Conservation (phyloP, 352 stramenopile species). For the Phytophthora colocasiae region DNA sequence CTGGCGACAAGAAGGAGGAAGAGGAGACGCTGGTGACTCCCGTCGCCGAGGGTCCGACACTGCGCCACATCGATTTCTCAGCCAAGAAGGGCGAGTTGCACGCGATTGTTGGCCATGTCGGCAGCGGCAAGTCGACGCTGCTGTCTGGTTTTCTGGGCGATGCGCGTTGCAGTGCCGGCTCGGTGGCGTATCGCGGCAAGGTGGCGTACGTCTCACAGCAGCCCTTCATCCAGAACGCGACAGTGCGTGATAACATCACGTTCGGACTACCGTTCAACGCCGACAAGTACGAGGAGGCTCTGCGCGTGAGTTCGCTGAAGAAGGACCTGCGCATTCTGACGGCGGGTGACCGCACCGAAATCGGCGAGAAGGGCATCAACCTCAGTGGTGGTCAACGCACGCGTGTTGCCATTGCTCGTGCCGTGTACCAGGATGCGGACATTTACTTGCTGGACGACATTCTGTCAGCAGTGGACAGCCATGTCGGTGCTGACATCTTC, state of each 20-base stretch:
- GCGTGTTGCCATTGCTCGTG: constrained; percentile 93
- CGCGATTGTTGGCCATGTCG: constrained; percentile 57
- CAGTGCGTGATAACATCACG: constrained; percentile 96
- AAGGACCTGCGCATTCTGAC: constrained; percentile 61
- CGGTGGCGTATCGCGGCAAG: constrained; percentile 77
- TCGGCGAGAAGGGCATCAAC: constrained; percentile 98
- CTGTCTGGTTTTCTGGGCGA: constrained; percentile 56
- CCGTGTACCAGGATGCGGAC: constrained; percentile 94
- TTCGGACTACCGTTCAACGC: constrained; percentile 87
- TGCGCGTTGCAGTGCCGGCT: constrained; percentile 40
- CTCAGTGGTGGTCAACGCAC: constrained; percentile 96
- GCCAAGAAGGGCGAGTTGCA: constrained; percentile 70
- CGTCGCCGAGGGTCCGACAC: constrained; percentile 34
- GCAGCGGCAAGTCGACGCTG: constrained; percentile 69
- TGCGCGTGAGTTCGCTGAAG: constrained; percentile 57
- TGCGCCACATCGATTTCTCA: constrained; percentile 74
- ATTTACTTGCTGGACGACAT: constrained; percentile 98
- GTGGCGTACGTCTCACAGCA: constrained; percentile 95
- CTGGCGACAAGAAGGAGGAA: constrained; percentile 50
- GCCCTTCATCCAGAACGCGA: constrained; percentile 97
- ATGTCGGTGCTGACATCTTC: constrained; percentile 97
- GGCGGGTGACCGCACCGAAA: constrained; percentile 95
- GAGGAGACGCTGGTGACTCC: constrained; percentile 26
- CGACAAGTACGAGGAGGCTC: constrained; percentile 58
- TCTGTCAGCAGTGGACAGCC: constrained; percentile 96